Percentiles rank a stretch among this genome's conserved stretches.
Evolutionary conservation across 1,284 basidiomycete species (phyloP).

Genomic region (Malassezia restricta): DNA sequence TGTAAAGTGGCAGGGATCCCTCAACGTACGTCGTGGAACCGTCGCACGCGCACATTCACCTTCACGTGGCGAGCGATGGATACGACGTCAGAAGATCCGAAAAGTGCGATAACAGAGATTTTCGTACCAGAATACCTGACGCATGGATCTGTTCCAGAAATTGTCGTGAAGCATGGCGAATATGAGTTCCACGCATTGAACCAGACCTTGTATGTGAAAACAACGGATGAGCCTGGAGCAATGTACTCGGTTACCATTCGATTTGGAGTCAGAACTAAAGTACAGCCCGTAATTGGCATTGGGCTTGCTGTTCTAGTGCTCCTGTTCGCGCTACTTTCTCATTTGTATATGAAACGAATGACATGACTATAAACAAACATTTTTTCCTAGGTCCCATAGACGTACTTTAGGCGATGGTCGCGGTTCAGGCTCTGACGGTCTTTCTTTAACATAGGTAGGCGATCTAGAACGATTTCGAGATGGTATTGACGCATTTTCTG

Average conservation of each 20-base stretch:
- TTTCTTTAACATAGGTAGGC: neutral
- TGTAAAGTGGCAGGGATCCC: slow-evolving; percentile 44
- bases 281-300: too few relatives aligned
- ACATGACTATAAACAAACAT: neutral
- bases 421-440: neutral
- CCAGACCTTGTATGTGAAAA: slow-evolving; percentile 18
- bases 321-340: neutral
- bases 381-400: slow-evolving; percentile 14
- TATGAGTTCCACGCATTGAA: slow-evolving; percentile 2
- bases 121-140: slow-evolving; percentile 25
- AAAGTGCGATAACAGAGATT: slow-evolving; percentile 21
- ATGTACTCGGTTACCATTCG: too few relatives aligned
- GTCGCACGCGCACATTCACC: slow-evolving; percentile 22
- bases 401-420: neutral
- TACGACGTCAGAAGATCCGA: neutral
- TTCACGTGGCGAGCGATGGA: slow-evolving; percentile 23
- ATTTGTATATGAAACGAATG: neutral
- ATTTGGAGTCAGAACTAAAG: too few relatives aligned
- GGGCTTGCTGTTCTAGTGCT: neutral
- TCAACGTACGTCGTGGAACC: slow-evolving; percentile 25
- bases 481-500: neutral
- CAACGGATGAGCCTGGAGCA: too few relatives aligned
- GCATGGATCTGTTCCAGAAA: neutral
- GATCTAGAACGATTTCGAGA: neutral
- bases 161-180: neutral